phyloP scores from a whole-genome alignment of 441 rosid species.

The Macaranga tanarius region DNA sequence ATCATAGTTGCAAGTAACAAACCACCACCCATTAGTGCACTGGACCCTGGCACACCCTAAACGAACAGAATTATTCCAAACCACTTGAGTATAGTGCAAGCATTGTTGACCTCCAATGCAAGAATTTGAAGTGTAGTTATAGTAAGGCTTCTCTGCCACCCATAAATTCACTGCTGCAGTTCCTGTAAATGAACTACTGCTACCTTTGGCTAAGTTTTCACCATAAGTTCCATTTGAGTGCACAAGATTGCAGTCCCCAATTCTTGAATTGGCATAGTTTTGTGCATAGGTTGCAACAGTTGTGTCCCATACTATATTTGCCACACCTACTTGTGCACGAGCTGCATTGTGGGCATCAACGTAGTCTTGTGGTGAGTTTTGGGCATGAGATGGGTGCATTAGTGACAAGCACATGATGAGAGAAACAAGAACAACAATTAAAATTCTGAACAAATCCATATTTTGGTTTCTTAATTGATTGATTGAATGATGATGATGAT shows the following conservation, averaged over 20 bases:
- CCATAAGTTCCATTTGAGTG: conserved; percentile 56
- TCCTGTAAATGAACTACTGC: conserved; percentile 34
- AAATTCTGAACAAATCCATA: conserved; percentile 5
- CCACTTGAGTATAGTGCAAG: conserved; percentile 54
- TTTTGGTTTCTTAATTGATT: not conserved
- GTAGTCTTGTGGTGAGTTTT: conserved; percentile 43
- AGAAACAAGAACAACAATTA: conserved; percentile 16
- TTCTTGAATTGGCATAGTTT: conserved; percentile 31
- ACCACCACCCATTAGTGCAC: conserved; percentile 33
- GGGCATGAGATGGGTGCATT: conserved; percentile 26
- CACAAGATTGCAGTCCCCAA: conserved; percentile 36
- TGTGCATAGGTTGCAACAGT: conserved; percentile 45
- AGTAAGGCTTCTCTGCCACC: conserved; percentile 45
- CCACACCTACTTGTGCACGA: conserved; percentile 44
- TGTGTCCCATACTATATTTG: conserved; percentile 36
- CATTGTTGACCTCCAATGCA: conserved; percentile 41
- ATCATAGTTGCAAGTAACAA: conserved; percentile 58
- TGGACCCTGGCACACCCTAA: conserved; percentile 54
- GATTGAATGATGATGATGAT: not conserved
- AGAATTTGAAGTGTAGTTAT: conserved; percentile 35
- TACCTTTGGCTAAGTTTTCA: conserved; percentile 50
- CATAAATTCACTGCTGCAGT: conserved; percentile 45
- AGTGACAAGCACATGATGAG: conserved; percentile 19
- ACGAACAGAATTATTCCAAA: conserved; percentile 48
- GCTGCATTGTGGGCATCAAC: conserved; percentile 56